phyloP scores from a whole-genome alignment of 192 early-diverging fungal species.

The Haplosporangium gracile region DNA sequence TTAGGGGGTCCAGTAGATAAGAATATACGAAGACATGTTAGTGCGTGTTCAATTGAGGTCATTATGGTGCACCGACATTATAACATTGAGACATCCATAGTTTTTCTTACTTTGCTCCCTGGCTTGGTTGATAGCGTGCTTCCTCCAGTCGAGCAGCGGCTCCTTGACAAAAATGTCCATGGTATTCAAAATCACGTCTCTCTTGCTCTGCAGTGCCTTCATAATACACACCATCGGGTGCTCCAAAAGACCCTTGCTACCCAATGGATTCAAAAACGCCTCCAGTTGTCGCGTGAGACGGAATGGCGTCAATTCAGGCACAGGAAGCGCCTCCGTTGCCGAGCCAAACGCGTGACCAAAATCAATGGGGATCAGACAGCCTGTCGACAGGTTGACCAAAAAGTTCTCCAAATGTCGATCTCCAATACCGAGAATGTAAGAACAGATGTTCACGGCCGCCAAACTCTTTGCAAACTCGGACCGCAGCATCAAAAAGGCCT shows the following conservation, averaged over 20 bases:
- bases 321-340: slow-evolving; percentile 79
- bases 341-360: slow-evolving; percentile 91
- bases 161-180: slow-evolving; percentile 89
- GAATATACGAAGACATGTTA: neutral
- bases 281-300: slow-evolving; percentile 78
- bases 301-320: slow-evolving; percentile 85
- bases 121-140: slow-evolving; percentile 71
- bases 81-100: neutral
- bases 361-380: slow-evolving; percentile 81
- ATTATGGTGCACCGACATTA: neutral
- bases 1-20: neutral
- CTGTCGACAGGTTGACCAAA: slow-evolving; percentile 74
- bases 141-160: slow-evolving; percentile 86
- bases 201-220: slow-evolving; percentile 69
- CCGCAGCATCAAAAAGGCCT: slow-evolving; percentile 78
- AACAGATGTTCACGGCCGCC: slow-evolving; percentile 77
- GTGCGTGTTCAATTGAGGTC: neutral
- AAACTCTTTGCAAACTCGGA: slow-evolving; percentile 77
- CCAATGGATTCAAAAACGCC: slow-evolving; percentile 75
- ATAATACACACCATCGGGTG: slow-evolving; percentile 78
- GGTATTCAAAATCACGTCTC: slow-evolving; percentile 76
- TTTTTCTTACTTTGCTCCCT: slow-evolving; percentile 66
- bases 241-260: slow-evolving; percentile 72
- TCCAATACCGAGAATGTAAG: slow-evolving; percentile 83
- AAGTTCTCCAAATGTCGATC: slow-evolving; percentile 88